Evolutionary conservation across 495 filamentous ascomycete species (phyloP).

Genomic region (Letharia lupina): DNA sequence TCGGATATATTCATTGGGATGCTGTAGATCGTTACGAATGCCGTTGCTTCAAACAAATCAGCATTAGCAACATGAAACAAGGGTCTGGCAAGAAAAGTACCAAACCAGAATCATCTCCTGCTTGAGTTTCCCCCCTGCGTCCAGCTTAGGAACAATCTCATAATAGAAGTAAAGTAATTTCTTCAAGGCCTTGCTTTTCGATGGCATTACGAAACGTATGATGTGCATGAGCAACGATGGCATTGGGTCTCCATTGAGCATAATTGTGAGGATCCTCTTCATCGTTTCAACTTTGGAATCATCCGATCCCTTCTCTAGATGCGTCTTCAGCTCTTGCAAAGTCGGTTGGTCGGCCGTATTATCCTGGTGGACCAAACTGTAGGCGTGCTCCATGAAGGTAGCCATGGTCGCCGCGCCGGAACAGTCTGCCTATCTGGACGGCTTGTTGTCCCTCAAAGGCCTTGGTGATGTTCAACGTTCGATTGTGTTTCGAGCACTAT

Average conservation of each 20-base stretch:
- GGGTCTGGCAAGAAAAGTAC: constrained; percentile 42
- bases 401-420: constrained; percentile 57
- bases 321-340: constrained; percentile 79
- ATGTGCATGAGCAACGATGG: constrained; percentile 96
- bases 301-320: constrained; percentile 95
- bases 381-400: constrained; percentile 84
- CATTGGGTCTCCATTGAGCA: constrained; percentile 98
- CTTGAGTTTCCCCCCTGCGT: constrained; percentile 85
- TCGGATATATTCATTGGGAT: constrained; percentile 96
- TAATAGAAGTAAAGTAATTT: constrained; percentile 99
- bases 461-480: neutral
- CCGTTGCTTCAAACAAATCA: constrained; percentile 60
- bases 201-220: constrained; percentile 98
- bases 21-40: constrained; percentile 93
- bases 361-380: constrained; percentile 92
- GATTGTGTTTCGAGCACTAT: constrained; percentile 1
- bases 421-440: neutral
- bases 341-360: constrained; percentile 88
- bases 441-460: neutral
- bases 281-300: constrained; percentile 97
- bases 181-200: constrained; percentile 92
- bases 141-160: constrained; percentile 95
- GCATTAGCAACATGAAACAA: neutral
- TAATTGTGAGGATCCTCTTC: constrained; percentile 92
- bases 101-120: constrained; percentile 99